Evolutionary conservation across 1,284 basidiomycete species (phyloP).

Genomic region (Puccinia brachypodii): DNA sequence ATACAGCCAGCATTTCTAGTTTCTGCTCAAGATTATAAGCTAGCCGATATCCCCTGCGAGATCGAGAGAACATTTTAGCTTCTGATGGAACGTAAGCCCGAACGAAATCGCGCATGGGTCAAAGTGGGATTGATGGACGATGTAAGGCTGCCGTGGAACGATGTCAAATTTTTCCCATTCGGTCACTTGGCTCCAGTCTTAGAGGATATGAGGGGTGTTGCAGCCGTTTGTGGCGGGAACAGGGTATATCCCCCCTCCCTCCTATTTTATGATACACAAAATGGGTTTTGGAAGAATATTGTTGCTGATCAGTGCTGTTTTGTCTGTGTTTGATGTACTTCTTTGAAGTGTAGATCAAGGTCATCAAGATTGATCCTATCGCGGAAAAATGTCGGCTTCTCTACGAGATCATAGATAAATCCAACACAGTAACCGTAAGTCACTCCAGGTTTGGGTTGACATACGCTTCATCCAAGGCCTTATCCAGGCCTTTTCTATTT

Average conservation of each 20-base stretch:
- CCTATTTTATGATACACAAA: not conserved
- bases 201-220: constrained; percentile 14
- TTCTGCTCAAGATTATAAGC: no score
- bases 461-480: not conserved
- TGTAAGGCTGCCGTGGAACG: constrained; percentile 24
- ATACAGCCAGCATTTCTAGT: no score
- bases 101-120: not conserved
- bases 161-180: constrained; percentile 27
- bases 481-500: not conserved
- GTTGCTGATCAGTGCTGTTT: not conserved
- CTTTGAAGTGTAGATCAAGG: constrained; percentile 2
- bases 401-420: constrained; percentile 12
- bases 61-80: not conserved
- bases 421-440: constrained; percentile 8
- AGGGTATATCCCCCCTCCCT: not conserved
- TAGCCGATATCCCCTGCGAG: not conserved
- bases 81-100: not conserved
- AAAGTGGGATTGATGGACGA: not conserved
- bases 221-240: constrained; percentile 18
- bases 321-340: not conserved
- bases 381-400: not conserved
- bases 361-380: constrained; percentile 7
- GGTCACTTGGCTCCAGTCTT: not conserved
- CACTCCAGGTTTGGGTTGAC: not conserved
- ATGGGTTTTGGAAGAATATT: not conserved